Evolutionary conservation across 2,329 filamentous ascomycete genomes (phyloP).

Genomic region (Xenoacremonium recifei): DNA sequence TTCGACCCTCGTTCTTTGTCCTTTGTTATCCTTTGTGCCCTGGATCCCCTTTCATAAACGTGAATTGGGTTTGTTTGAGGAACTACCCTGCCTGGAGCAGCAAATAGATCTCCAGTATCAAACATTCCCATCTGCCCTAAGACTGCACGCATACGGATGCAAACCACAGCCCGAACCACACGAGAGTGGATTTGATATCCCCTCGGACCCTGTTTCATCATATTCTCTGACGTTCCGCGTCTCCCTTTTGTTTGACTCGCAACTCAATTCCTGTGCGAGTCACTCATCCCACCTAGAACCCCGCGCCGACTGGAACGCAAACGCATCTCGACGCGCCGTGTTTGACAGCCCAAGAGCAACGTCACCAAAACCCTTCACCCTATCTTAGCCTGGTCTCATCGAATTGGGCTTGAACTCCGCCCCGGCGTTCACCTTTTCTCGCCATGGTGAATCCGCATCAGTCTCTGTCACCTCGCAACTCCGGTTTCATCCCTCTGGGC

Average conservation of each 20-base stretch:
- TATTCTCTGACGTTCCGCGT: constrained; percentile 17
- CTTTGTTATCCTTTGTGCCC: constrained; percentile 12
- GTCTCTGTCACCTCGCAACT: constrained; percentile 36
- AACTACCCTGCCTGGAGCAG: constrained; percentile 22
- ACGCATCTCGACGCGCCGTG: constrained; percentile 8
- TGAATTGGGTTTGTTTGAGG: constrained; percentile 18
- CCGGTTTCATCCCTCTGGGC: constrained; percentile 46
- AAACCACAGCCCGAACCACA: too few relatives aligned
- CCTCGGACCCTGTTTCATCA: constrained; percentile 11
- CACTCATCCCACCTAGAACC: constrained; percentile 8
- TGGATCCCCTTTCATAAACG: constrained; percentile 16
- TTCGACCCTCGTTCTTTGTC: constrained; percentile 21
- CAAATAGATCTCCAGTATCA: constrained; percentile 22
- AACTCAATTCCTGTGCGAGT: constrained; percentile 14
- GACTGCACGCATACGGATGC: constrained; percentile 10
- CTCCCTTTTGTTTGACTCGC: constrained; percentile 12
- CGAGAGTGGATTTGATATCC: constrained; percentile 26
- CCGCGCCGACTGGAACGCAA: constrained; percentile 9
- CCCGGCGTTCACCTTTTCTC: too few relatives aligned
- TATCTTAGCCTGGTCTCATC: too few relatives aligned
- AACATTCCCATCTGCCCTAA: constrained; percentile 4
- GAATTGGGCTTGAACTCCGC: too few relatives aligned
- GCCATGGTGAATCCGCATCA: constrained; percentile 27
- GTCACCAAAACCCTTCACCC: too few relatives aligned
- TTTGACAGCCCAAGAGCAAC: too few relatives aligned